Evolutionary conservation across 768 basidiomycete species (phyloP).

Genomic region (Calocera viscosa): DNA sequence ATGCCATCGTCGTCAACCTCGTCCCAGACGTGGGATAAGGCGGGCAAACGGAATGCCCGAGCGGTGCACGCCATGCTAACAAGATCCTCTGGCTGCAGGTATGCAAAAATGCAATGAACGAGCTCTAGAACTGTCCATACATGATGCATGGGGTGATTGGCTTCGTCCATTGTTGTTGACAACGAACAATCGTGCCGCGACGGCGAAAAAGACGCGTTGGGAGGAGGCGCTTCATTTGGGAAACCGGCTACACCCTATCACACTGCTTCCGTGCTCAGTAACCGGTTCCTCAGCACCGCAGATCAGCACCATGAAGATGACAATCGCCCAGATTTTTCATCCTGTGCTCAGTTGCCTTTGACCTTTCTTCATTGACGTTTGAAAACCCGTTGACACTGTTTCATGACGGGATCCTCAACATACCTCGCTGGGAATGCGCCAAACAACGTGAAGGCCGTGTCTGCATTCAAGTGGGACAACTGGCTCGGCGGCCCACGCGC

Average conservation of each 20-base stretch:
- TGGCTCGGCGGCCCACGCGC: background rate
- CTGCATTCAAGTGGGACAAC: constrained; percentile 3
- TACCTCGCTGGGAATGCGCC: background rate
- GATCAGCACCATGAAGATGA: too few species aligned
- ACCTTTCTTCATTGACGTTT: background rate
- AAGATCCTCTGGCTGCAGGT: background rate
- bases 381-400: background rate
- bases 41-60: background rate
- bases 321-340: too few species aligned
- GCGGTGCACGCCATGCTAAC: background rate
- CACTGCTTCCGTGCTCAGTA: too few species aligned
- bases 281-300: too few species aligned
- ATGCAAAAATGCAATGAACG: background rate
- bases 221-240: too few species aligned
- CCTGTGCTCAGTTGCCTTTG: too few species aligned
- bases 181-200: too few species aligned
- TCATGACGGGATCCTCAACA: background rate
- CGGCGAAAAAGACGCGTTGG: too few species aligned
- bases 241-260: too few species aligned
- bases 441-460: background rate
- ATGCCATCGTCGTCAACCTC: background rate
- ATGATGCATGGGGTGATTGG: background rate
- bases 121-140: background rate
- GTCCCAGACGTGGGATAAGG: background rate
- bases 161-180: background rate